Base-by-base conservation (phyloP, 768 basidiomycete genomes). In the Astraeus odoratus region DNA sequence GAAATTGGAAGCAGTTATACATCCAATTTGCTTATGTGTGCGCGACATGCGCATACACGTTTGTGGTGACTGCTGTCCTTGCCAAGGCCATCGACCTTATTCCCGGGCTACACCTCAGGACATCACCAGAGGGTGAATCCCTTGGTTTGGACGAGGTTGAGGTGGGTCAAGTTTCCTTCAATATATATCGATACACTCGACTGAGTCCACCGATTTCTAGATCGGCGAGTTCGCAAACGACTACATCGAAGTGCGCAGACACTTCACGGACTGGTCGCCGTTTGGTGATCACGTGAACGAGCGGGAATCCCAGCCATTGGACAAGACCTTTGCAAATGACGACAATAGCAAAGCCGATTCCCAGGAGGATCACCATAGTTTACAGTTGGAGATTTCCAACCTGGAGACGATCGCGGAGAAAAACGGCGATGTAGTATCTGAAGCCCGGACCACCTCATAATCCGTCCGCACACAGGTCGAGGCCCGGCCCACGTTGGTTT, bases 1-100 rank as follows among this genome's bases (percentile, higher is more conserved):
- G 75, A 42, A 72, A 84, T 64, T 88, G 77, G 76, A 81, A 81
- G 54, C 87, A 88, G 54, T 72, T 93, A 18, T 86, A 86, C 51
- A 83, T 81, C 53, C 87, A 91, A 47, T 67, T 90, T 46, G 74
- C 75, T 5, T 83, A 83, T 51, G 68, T 82, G 38, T 72, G 70
- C 49, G 79, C 81, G 34, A 67, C 71, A 29, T 75, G 72, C 49
- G 68, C 58, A 9, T 87, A 84, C 53, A 72, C 75, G 26, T 81
- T 83, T 52, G 75, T 77, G 42, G 70, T 74, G 34, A 83, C 83
- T 7, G 80, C 80, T 0, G 49, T 73, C 6, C 60, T 84, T n/a
- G 79, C 74, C 12, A 82, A 81, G 58, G 59, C 46, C 13, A 54
- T 83, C 39, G 76, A 84, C 50, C 9, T 70, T 3, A 71, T 80